phyloP scores from a whole-genome alignment of 805 yeast species.

The Cephaloascus albidus region DNA sequence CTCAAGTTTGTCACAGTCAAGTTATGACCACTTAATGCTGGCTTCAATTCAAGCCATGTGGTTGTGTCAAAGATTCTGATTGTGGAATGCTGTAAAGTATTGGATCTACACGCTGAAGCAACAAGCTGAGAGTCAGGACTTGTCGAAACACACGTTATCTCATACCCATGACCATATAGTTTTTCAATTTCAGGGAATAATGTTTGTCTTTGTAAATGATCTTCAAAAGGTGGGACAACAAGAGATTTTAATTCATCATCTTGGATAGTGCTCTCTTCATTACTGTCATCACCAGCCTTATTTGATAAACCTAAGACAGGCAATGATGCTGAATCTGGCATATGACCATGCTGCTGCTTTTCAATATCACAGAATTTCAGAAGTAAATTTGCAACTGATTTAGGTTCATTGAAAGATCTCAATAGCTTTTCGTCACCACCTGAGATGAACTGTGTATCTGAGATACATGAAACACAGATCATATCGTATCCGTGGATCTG shows the following conservation, averaged over 20 bases:
- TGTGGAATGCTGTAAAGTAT: conserved; percentile 76
- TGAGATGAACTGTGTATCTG: conserved; percentile 62
- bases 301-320: conserved; percentile 93
- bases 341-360: conserved; percentile 15
- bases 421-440: conserved; percentile 95
- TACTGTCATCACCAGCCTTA: conserved; percentile 59
- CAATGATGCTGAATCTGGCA: conserved; percentile 80
- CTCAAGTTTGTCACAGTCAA: conserved; percentile 78
- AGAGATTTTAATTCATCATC: conserved; percentile 38
- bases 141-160: conserved; percentile 69
- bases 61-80: conserved; percentile 62
- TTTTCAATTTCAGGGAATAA: conserved; percentile 94
- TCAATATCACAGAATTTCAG: conserved; percentile 40
- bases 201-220: conserved; percentile 82
- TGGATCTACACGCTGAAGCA: conserved; percentile 91
- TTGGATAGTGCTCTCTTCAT: conserved; percentile 15
- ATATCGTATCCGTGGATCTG: conserved; percentile 98
- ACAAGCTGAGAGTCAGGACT: conserved; percentile 53
- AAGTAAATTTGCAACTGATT: conserved; percentile 59
- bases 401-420: conserved; percentile 84
- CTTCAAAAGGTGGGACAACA: conserved; percentile 72
- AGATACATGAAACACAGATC: conserved; percentile 64
- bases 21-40: conserved; percentile 58
- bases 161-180: conserved; percentile 96
- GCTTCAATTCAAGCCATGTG: conserved; percentile 54